A percentile compares a stretch with the other conserved stretches of the same genome.
These are phyloP conservation scores for Paramecium sonneborni DNA, from an alignment of 73 alveolate species.

Conservation along the genomic window DNA sequence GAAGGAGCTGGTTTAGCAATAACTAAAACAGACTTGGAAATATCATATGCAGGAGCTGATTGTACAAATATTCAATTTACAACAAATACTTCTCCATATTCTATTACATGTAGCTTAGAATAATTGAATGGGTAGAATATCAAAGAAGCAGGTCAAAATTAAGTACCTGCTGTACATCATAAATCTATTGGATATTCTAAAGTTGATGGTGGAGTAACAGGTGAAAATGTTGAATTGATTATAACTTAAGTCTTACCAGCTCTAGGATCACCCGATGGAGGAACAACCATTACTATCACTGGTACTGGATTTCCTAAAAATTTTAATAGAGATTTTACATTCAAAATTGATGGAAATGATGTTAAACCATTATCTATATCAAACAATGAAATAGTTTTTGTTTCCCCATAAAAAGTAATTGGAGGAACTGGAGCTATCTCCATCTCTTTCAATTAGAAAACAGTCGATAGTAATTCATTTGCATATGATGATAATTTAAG, in stretches of 20 bases:
- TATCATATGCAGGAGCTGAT: conserved; percentile 28
- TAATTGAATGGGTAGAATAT: background rate
- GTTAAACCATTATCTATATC: background rate
- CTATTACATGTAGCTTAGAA: background rate
- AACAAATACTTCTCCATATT: background rate
- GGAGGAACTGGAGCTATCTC: background rate
- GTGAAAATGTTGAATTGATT: background rate
- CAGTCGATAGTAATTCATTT: background rate
- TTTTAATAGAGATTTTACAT: background rate
- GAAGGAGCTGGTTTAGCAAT: background rate
- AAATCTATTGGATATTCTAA: background rate
- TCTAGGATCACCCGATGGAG: conserved; percentile 38
- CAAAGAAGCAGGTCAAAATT: conserved; percentile 3
- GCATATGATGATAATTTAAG: background rate
- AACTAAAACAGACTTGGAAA: background rate
- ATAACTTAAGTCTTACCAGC: background rate
- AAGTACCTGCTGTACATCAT: conserved; percentile 11
- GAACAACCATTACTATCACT: background rate
- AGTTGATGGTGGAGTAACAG: conserved; percentile 9
- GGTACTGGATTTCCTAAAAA: conserved; percentile 56
- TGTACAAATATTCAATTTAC: background rate
- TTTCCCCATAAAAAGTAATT: background rate
- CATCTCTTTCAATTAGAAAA: background rate
- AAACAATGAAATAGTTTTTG: background rate
- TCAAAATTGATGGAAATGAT: background rate